Evolutionary conservation across 208 protist genomes (phyloP), one percentile per base, ranked within the genome.

Genomic region (Wallacemonas sp.): DNA sequence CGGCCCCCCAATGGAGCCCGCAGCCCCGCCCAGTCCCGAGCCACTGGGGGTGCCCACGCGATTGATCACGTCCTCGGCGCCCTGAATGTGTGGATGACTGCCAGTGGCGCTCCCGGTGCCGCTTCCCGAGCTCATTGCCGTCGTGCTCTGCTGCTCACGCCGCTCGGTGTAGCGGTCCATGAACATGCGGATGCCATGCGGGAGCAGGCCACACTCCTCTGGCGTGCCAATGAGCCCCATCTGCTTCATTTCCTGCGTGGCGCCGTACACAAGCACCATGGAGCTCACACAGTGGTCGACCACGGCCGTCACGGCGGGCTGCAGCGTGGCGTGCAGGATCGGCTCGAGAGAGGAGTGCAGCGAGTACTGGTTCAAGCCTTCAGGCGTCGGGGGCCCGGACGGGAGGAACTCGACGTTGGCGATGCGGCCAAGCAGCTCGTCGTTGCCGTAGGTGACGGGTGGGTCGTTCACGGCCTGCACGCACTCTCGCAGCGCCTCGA

Each of bases 171-270:
- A 81, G 29, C 79, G 66, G 49, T 90, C 81, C 78, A 92, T 83
- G 17, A 90, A 54, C 27, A 78, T 62, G 49, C 81, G 78, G 39
- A 94, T 94, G 43, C 76, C 78, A 48, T 87, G 61, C 27, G 88
- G 88, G 12, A 94, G 75, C 46, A 94, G 74, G 0, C 88, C 88
- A 63, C 83, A 90, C 66, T 84, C 75, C 49, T 88, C 77, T 6
- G 88, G 88, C 1, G 88, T 94, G 12, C 88, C 88, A 60, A 92
- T 87, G 19, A 94, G 65, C 12, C 88, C 88, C 66, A 94, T 81
- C 41, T 94, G 88, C 69, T 90, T 91, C 88, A 94, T 94, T 65
- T 94, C 88, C 70, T 92, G 88, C 49, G 88, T 94, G n/a, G 85
- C 83, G 9, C 88, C 85, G 64, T 92, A 94, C 1, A 94, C 77